Conservation (phyloP, 805 yeast species). For the Saccharomyces paradoxus region DNA sequence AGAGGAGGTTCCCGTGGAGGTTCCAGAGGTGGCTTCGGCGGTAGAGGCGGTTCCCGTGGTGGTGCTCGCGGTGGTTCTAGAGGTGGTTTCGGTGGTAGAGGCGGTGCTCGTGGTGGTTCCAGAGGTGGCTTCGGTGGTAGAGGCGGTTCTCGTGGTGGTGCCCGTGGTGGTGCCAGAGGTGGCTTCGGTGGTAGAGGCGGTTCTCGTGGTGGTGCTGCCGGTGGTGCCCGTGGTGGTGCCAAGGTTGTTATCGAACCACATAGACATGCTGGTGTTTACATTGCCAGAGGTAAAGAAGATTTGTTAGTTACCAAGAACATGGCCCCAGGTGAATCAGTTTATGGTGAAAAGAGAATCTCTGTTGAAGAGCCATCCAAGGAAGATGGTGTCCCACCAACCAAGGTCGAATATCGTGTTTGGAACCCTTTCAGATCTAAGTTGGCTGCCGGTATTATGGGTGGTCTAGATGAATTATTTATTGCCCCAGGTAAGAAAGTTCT, state of each 20-base stretch:
- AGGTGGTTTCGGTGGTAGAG: slow-evolving; percentile 28
- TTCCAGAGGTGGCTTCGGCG: neutral
- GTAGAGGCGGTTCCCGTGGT: slow-evolving; percentile 17
- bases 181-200: slow-evolving; percentile 39
- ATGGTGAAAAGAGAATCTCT: slow-evolving; percentile 94
- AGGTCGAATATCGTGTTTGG: slow-evolving; percentile 99
- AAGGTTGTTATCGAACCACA: slow-evolving; percentile 97
- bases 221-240: slow-evolving; percentile 87
- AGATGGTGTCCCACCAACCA: slow-evolving; percentile 83
- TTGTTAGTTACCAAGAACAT: slow-evolving; percentile 90
- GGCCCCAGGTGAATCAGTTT: slow-evolving; percentile 97
- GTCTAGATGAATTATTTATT: slow-evolving; percentile 94
- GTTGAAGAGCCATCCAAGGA: slow-evolving; percentile 88
- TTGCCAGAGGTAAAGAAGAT: slow-evolving; percentile 99
- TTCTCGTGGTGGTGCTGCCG: slow-evolving; percentile 51
- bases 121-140: slow-evolving; percentile 42
- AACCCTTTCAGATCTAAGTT: slow-evolving; percentile 98
- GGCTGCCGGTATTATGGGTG: slow-evolving; percentile 99
- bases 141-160: slow-evolving; percentile 38
- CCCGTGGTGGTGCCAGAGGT: slow-evolving; percentile 39
- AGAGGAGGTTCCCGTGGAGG: slow-evolving; percentile 56
- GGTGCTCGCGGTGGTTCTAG: slow-evolving; percentile 22
- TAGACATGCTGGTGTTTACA: slow-evolving; percentile 97
- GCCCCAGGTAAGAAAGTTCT: slow-evolving; percentile 97
- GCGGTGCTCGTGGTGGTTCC: slow-evolving; percentile 26